phyloP scores from a whole-genome alignment of 2,329 filamentous ascomycete genomes.

The Paecilomyces niveus region DNA sequence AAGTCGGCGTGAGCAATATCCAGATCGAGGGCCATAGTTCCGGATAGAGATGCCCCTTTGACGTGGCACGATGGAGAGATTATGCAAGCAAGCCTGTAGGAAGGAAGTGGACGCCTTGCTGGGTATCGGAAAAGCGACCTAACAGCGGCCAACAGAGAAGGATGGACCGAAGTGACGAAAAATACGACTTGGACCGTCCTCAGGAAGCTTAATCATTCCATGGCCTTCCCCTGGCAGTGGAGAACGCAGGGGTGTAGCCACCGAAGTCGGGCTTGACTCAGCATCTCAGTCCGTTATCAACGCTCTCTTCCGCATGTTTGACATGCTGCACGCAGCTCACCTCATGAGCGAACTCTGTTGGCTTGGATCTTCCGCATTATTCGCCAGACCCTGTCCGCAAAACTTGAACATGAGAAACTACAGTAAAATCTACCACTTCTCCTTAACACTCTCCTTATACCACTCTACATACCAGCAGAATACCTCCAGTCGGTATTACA shows the following conservation, averaged over 20 bases:
- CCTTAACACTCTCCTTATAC: background rate
- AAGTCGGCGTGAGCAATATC: background rate
- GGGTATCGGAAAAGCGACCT: background rate
- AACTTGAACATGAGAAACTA: no score
- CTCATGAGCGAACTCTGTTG: background rate
- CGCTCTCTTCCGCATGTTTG: background rate
- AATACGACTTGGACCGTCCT: background rate
- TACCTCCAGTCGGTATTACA: background rate
- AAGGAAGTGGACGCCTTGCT: no score
- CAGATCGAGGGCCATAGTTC: background rate
- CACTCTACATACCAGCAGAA: background rate
- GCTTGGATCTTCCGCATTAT: background rate
- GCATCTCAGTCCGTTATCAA: background rate
- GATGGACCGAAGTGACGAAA: background rate
- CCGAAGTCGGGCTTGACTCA: background rate
- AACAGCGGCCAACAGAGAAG: background rate
- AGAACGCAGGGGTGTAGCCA: background rate
- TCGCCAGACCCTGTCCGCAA: no score
- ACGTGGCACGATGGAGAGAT: background rate
- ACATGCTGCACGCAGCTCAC: background rate
- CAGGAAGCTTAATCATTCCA: background rate
- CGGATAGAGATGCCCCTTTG: background rate
- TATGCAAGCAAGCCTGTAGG: background rate
- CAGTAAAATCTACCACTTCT: background rate
- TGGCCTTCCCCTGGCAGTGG: background rate